phyloP scores from a whole-genome alignment of 306 rosid genomes.

The Trichosanthes cucumerina region DNA sequence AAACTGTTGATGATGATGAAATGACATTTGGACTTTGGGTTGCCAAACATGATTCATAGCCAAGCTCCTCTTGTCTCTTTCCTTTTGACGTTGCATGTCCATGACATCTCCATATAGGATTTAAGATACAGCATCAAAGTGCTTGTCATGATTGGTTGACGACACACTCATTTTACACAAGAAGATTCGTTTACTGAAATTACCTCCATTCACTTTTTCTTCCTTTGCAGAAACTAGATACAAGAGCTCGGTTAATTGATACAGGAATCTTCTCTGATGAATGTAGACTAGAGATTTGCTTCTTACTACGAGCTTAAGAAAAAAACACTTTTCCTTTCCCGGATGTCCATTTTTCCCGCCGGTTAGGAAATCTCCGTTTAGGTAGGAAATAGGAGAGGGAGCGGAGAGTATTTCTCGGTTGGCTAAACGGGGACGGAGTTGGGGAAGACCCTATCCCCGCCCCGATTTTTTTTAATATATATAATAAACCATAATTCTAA shows the following conservation, averaged over 20 bases:
- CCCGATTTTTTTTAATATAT: too few relatives aligned
- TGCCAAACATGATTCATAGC: not conserved
- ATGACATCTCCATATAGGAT: conserved; percentile 1
- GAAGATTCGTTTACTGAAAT: conserved; percentile 4
- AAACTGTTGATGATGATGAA: not conserved
- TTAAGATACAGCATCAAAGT: not conserved
- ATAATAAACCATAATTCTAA: too few relatives aligned
- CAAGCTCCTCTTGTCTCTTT: conserved; percentile 6
- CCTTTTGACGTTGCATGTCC: conserved; percentile 10
- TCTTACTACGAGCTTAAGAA: not conserved
- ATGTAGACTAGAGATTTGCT: not conserved
- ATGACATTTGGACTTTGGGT: conserved; percentile 1
- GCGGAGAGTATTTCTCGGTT: too few relatives aligned
- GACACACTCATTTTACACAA: conserved; percentile 1
- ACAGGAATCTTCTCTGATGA: not conserved
- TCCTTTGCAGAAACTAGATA: not conserved
- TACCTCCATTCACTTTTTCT: not conserved
- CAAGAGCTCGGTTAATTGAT: not conserved
- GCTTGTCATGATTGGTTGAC: conserved; percentile 5
- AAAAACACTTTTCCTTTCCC: not conserved
- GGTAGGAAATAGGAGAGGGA: too few relatives aligned
- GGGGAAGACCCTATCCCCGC: too few relatives aligned
- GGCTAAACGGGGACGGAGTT: too few relatives aligned
- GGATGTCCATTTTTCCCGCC: too few relatives aligned
- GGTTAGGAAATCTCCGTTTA: too few relatives aligned